A percentile compares a stretch with the other conserved stretches of the same genome.
phyloP scores from a whole-genome alignment of 495 filamentous ascomycete genomes.

The Penicillium verhagenii region DNA sequence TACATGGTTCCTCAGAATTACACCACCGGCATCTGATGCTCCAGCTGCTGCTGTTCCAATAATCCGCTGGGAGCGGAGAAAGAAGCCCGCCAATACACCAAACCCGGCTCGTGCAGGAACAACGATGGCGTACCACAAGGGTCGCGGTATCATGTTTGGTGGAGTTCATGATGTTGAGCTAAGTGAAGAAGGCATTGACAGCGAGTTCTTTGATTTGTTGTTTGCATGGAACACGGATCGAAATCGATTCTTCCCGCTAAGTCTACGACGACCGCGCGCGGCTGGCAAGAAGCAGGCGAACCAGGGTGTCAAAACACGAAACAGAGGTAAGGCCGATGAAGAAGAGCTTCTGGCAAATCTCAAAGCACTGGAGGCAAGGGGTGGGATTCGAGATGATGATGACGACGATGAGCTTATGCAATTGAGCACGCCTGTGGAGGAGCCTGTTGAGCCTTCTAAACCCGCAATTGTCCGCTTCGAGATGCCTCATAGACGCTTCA shows the following conservation, averaged over 20 bases:
- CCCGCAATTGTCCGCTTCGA: conserved; percentile 57
- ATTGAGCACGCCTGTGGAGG: conserved; percentile 32
- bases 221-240: conserved; percentile 92
- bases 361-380: conserved; percentile 72
- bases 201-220: conserved; percentile 88
- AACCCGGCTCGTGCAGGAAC: conserved; percentile 80
- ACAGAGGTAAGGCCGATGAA: conserved; percentile 77
- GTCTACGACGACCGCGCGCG: conserved; percentile 66
- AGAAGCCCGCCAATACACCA: conserved; percentile 86
- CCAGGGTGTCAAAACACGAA: conserved; percentile 57
- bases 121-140: conserved; percentile 90
- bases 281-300: conserved; percentile 58
- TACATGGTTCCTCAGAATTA: conserved; percentile 87
- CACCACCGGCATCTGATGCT: conserved; percentile 63
- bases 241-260: conserved; percentile 86
- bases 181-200: conserved; percentile 92
- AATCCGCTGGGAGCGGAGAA: conserved; percentile 87
- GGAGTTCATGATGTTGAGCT: conserved; percentile 93
- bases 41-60: conserved; percentile 59
- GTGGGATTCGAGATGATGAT: conserved; percentile 50
- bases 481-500: conserved; percentile 85
- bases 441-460: conserved; percentile 52
- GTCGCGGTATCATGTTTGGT: conserved; percentile 88
- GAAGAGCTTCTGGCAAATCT: conserved; percentile 86
- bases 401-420: conserved; percentile 56